Evolutionary conservation across 371 early-diverging fungal genomes (phyloP).

Genomic region (Mucor saturninus): DNA sequence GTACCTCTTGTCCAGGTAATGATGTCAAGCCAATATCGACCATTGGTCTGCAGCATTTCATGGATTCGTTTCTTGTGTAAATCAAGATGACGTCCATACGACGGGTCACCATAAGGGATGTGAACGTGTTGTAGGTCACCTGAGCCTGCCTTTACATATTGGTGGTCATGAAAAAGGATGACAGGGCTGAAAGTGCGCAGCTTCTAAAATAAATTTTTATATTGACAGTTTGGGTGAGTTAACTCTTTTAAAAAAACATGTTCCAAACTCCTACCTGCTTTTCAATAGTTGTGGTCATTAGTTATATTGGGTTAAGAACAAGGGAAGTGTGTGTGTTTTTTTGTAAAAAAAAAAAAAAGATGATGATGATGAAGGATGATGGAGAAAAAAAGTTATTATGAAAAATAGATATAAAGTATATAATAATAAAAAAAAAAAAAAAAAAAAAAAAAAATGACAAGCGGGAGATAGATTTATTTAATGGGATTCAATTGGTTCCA

Average conservation of each 20-base stretch:
- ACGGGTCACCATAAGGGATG: conserved; percentile 38
- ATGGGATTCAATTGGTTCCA: conserved; percentile 12
- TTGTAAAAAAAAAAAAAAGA: background rate
- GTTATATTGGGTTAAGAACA: too few species aligned
- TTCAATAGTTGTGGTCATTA: background rate
- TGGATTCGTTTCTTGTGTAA: conserved; percentile 35
- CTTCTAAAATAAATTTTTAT: background rate
- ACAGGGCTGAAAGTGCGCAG: conserved; percentile 45
- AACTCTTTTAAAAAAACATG: background rate
- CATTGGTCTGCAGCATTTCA: conserved; percentile 41
- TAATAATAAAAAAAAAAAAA: conserved; percentile 3
- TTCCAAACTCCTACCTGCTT: conserved; percentile 8
- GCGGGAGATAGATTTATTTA: conserved; percentile 9
- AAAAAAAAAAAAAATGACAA: conserved; percentile 15
- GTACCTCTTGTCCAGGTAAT: conserved; percentile 37
- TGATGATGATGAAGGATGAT: background rate
- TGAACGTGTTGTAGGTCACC: conserved; percentile 41
- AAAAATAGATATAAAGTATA: background rate
- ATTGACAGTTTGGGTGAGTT: too few species aligned
- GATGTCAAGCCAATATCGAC: conserved; percentile 41
- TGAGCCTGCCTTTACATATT: conserved; percentile 38
- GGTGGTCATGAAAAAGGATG: conserved; percentile 46
- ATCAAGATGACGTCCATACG: conserved; percentile 31
- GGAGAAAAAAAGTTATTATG: background rate
- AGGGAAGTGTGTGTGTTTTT: too few species aligned